Evolutionary conservation across 2,329 filamentous ascomycete species (phyloP), one percentile per base, ranked within the genome.

Genomic region (Diaporthe australafricana): DNA sequence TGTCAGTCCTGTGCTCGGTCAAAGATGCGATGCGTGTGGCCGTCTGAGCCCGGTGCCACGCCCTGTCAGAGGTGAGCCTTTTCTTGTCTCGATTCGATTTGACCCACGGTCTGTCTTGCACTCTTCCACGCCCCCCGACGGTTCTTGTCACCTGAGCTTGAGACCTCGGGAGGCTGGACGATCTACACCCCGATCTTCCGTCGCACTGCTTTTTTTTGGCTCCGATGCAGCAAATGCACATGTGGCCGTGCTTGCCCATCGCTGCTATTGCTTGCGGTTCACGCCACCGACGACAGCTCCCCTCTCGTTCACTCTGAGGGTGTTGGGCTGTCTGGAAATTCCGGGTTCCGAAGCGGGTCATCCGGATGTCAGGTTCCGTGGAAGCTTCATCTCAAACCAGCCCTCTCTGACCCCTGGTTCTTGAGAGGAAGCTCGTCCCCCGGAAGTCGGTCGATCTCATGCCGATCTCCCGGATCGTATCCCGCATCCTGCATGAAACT

Each of bases 21-120:
- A 56, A 74, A 74, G 70, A 74, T 74, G 72, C 70, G 72, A 30
- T 74, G 72, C 42, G 72, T 74, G 5, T 74, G 72, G 72, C 60
- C 62, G 25, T 74, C 72, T 22, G 72, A 74, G 50, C 72, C 72
- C 9, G 72, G 72, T 12, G 72, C 72, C 22, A 68, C 65, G n/a
- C 72, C 72, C 11, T 74, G 72, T 50, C 72, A 74, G 30, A 67
- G 72, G 72, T 72, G 22, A 66, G 72, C 68, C n/a, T n/a, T n/a
- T n/a, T n/a, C n/a, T n/a, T n/a, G n/a, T n/a, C n/a, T 35, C 27
- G 55, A 8, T 27, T 45, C 25, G 52, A 25, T 17, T n/a, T 3
- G 11, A 35, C 30, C 22, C 32, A 9, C 35, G 52, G 30, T 48
- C 9, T 12, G 17, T 47, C 50, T 71, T 32, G 27, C 40, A 32